Conservation (phyloP, 768 basidiomycete species). For the Trametes cinnabarina region DNA sequence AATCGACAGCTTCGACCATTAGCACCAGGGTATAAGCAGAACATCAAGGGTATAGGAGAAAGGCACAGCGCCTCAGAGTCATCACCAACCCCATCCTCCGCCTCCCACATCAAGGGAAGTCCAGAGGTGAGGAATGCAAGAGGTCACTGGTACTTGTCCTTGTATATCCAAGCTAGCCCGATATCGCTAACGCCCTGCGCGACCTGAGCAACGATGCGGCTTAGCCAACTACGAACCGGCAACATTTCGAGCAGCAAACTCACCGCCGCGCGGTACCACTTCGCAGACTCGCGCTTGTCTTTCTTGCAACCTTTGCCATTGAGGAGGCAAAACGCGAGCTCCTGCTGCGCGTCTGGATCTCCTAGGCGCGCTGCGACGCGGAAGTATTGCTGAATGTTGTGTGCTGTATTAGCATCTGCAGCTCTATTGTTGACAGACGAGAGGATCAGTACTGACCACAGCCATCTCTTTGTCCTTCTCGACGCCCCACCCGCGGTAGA, state of each 20-base stretch:
- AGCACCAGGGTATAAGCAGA: neutral
- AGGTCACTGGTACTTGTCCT: slow-evolving; percentile 64
- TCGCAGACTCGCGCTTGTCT: slow-evolving; percentile 80
- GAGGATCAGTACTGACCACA: slow-evolving; percentile 49
- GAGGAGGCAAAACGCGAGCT: slow-evolving; percentile 80
- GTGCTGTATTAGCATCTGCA: neutral
- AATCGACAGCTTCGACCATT: no score
- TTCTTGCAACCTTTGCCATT: slow-evolving; percentile 91
- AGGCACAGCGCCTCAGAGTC: neutral
- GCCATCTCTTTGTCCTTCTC: slow-evolving; percentile 87
- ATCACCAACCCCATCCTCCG: neutral
- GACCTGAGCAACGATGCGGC: slow-evolving; percentile 36
- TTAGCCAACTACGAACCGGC: neutral
- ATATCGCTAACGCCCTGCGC: slow-evolving; percentile 77
- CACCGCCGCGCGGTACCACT: slow-evolving; percentile 88
- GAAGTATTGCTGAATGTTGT: slow-evolving; percentile 68
- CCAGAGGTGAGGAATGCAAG: neutral
- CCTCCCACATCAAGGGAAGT: neutral
- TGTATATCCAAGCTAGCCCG: slow-evolving; percentile 89
- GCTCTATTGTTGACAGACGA: neutral
- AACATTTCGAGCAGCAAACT: slow-evolving; percentile 24
- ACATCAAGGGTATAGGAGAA: neutral
- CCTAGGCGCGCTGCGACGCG: slow-evolving; percentile 79
- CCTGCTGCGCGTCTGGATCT: slow-evolving; percentile 83
- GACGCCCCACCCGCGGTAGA: slow-evolving; percentile 91